phyloP scores from a whole-genome alignment of 768 basidiomycete species.

The Agaricus sinodeliciosus region DNA sequence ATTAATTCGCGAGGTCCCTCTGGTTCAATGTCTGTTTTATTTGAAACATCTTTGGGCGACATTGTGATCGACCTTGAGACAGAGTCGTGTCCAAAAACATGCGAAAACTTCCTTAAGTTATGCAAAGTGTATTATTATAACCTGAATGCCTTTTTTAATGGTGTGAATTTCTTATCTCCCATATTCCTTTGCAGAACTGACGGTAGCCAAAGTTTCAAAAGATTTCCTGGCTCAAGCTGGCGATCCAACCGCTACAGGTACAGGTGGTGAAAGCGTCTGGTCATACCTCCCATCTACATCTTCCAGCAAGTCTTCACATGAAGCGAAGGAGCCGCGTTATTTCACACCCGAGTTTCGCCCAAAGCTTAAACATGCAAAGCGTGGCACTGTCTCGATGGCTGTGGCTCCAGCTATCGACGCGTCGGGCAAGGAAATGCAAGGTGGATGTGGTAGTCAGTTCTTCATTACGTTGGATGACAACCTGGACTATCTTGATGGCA shows the following conservation, averaged over 20 bases:
- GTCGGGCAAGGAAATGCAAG: constrained; percentile 39
- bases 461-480: constrained; percentile 89
- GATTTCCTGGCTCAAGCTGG: constrained; percentile 95
- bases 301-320: constrained; percentile 23
- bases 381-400: constrained; percentile 97
- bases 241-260: constrained; percentile 94
- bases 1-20: not conserved
- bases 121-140: constrained; percentile 98
- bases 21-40: constrained; percentile 78
- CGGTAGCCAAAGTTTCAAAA: constrained; percentile 66
- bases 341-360: constrained; percentile 81
- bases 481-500: constrained; percentile 92
- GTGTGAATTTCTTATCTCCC: constrained; percentile 35
- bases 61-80: constrained; percentile 94
- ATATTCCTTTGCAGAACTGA: not conserved
- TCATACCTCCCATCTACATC: constrained; percentile 54
- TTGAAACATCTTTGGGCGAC: constrained; percentile 97
- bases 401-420: constrained; percentile 64
- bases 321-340: constrained; percentile 55
- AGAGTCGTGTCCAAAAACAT: constrained; percentile 83
- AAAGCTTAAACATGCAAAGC: constrained; percentile 73
- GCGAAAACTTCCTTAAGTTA: constrained; percentile 95
- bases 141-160: constrained; percentile 96
- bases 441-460: constrained; percentile 91
- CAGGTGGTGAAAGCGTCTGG: constrained; percentile 87